phyloP scores from a whole-genome alignment of 352 stramenopile species.

The Lagenidium giganteum region DNA sequence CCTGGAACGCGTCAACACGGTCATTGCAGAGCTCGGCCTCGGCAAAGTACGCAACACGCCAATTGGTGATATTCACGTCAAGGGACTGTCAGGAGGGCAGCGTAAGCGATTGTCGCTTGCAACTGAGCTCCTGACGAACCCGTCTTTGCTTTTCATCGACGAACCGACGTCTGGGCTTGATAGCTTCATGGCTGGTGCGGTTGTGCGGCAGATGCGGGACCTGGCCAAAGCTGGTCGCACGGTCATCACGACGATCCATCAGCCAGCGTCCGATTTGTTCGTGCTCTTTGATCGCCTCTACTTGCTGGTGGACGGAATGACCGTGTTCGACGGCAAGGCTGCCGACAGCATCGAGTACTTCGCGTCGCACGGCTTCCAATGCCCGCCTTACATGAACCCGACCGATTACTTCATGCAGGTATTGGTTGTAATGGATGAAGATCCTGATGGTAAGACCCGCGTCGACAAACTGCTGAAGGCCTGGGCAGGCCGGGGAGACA shows the following conservation, averaged over 20 bases:
- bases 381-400: conserved; percentile 18
- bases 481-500: too few species aligned
- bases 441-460: neutral
- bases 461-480: conserved; percentile 1
- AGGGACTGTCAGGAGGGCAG: conserved; percentile 59
- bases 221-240: conserved; percentile 74
- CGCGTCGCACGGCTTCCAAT: conserved; percentile 2
- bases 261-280: conserved; percentile 34
- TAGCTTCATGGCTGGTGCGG: conserved; percentile 38
- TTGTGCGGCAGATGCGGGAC: conserved; percentile 36
- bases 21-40: conserved; percentile 47
- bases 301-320: conserved; percentile 12
- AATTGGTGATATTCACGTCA: conserved; percentile 37
- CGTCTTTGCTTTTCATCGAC: conserved; percentile 74
- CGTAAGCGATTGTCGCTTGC: conserved; percentile 73
- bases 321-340: conserved; percentile 18
- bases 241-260: conserved; percentile 84
- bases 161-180: conserved; percentile 62
- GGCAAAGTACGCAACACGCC: conserved; percentile 22
- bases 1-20: conserved; percentile 31
- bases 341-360: conserved; percentile 13
- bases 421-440: conserved; percentile 4
- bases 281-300: conserved; percentile 17
- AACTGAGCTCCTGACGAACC: conserved; percentile 69
- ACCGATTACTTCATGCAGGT: conserved; percentile 22